Percentiles rank a stretch among this genome's conserved stretches.
Evolutionary conservation across 495 filamentous ascomycete genomes (phyloP).

Genomic region (Collariella sp.): DNA sequence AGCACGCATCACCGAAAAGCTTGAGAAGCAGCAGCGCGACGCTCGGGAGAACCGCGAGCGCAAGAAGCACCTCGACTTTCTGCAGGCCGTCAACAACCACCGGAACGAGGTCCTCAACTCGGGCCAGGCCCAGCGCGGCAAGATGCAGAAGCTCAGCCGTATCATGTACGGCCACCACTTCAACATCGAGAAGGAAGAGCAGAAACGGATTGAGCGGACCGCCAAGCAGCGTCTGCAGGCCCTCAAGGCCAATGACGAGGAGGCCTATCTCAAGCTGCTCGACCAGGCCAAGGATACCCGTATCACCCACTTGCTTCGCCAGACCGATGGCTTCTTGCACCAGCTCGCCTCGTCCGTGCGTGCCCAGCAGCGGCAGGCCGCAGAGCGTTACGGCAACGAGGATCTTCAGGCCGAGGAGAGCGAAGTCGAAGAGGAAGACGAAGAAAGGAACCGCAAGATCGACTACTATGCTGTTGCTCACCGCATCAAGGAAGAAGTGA

Average conservation of each 20-base stretch:
- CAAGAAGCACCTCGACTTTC: conserved; percentile 88
- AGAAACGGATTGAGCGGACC: conserved; percentile 91
- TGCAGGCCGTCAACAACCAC: conserved; percentile 59
- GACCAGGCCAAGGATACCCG: conserved; percentile 98
- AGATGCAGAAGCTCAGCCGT: conserved; percentile 76
- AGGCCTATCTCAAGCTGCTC: conserved; percentile 91
- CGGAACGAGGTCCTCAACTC: conserved; percentile 36
- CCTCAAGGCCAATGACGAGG: conserved; percentile 96
- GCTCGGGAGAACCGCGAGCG: conserved; percentile 88
- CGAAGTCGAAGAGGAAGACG: conserved; percentile 56
- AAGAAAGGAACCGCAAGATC: conserved; percentile 64
- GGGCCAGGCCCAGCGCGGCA: conserved; percentile 38
- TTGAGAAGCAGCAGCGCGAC: conserved; percentile 97
- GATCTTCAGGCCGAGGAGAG: conserved; percentile 52
- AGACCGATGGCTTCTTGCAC: conserved; percentile 94
- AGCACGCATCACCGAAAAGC: conserved; percentile 91
- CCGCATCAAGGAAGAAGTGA: conserved; percentile 85
- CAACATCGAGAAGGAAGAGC: conserved; percentile 97
- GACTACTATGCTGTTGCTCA: conserved; percentile 99
- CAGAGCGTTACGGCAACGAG: conserved; percentile 65
- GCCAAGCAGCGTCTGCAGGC: conserved; percentile 99
- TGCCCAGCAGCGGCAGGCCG: conserved; percentile 75
- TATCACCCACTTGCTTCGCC: conserved; percentile 91
- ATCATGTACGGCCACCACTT: conserved; percentile 83
- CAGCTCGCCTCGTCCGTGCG: conserved; percentile 91